A percentile compares a stretch with the other conserved stretches of the same genome.
These are phyloP conservation scores for Carallia pectinifolia DNA, from an alignment of 345 rosid species.

Conservation along the genomic window DNA sequence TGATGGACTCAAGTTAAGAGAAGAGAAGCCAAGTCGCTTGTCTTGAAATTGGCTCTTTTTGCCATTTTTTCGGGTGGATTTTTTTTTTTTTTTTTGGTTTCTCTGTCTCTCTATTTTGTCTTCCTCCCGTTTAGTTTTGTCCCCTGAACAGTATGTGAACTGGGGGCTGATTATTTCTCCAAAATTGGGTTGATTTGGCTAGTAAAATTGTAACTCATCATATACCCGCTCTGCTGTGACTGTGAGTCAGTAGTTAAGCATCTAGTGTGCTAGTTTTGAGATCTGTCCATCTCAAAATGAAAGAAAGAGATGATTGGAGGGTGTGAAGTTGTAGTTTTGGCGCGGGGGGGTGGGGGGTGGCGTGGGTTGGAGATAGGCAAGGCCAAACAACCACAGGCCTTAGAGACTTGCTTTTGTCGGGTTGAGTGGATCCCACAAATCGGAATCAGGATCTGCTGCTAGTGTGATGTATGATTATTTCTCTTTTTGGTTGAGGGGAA, in stretches of 20 bases:
- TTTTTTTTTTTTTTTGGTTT: conserved; percentile 3
- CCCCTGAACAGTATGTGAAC: conserved; percentile 26
- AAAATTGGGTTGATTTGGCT: conserved; percentile 14
- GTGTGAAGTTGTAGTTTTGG: conserved; percentile 32
- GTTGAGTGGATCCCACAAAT: conserved; percentile 64
- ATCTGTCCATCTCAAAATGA: neutral
- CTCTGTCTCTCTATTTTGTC: conserved; percentile 7
- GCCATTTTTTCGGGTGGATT: conserved; percentile 17
- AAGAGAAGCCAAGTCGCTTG: conserved; percentile 23
- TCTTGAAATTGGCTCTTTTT: conserved; percentile 20
- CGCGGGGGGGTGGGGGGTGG: no score
- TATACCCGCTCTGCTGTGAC: no score
- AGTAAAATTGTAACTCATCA: neutral
- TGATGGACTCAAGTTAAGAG: conserved; percentile 20
- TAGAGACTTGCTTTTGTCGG: conserved; percentile 38
- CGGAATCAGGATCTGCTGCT: conserved; percentile 52
- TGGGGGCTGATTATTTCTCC: conserved; percentile 9
- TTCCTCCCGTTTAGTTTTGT: conserved; percentile 13
- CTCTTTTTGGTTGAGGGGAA: neutral
- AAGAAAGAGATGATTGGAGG: conserved; percentile 16
- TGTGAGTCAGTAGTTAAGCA: neutral
- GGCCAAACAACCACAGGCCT: conserved; percentile 46
- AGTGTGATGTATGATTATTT: conserved; percentile 32
- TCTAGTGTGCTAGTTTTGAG: conserved; percentile 5
- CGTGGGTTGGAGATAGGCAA: conserved; percentile 27